Conservation (phyloP, 352 stramenopile genomes). For the Aphanomyces invadans region DNA sequence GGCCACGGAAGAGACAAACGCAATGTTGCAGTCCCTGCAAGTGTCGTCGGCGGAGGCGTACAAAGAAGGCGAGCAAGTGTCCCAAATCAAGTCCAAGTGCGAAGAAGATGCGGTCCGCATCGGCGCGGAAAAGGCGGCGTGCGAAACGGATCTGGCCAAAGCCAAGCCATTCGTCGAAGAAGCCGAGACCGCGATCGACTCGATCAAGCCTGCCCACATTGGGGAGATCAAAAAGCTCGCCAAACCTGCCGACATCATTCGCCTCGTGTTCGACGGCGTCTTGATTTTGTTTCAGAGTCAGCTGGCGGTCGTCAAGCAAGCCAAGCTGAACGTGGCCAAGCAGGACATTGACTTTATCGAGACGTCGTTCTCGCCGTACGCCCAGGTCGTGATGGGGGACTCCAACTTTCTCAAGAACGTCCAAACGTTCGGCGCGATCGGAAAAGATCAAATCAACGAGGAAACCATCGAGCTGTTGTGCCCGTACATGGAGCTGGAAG, state of each 20-base stretch:
- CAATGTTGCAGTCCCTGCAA: constrained; percentile 95
- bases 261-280: constrained; percentile 96
- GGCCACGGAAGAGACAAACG: constrained; percentile 95
- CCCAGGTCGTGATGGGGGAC: constrained; percentile 93
- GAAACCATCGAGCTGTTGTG: constrained; percentile 97
- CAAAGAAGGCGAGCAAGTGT: constrained; percentile 95
- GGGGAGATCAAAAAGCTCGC: constrained; percentile 97
- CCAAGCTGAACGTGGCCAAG: constrained; percentile 95
- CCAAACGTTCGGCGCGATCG: constrained; percentile 91
- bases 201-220: constrained; percentile 96
- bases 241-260: constrained; percentile 98
- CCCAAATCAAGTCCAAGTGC: constrained; percentile 94
- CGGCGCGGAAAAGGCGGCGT: constrained; percentile 92
- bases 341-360: constrained; percentile 96
- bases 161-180: constrained; percentile 97
- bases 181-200: constrained; percentile 96
- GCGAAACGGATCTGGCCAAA: constrained; percentile 94
- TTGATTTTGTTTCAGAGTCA: constrained; percentile 95
- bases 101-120: constrained; percentile 94
- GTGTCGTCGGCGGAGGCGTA: constrained; percentile 94
- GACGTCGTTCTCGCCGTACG: constrained; percentile 93
- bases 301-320: constrained; percentile 86
- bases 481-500: constrained; percentile 96
- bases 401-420: constrained; percentile 96
- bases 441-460: constrained; percentile 98